Evolutionary conservation across 176 grass and related monocot species (phyloP).

Genomic region (Olyra latifolia): DNA sequence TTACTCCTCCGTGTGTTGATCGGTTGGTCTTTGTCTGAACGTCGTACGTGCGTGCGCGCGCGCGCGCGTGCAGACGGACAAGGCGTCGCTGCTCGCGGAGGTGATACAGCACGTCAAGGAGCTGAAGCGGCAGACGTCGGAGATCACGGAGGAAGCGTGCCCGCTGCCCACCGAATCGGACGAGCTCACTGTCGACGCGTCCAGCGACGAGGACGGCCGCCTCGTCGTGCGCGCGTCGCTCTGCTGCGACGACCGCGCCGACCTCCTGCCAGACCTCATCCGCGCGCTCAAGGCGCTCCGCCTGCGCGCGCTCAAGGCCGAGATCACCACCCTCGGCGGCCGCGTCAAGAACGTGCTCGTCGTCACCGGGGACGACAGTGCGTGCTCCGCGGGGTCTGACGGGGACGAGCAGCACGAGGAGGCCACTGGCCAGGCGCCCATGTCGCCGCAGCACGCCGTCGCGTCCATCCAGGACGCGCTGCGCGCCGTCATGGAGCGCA

Average conservation of each 20-base stretch:
- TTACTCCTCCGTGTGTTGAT: constrained; percentile 24
- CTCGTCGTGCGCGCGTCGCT: constrained; percentile 74
- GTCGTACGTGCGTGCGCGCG: background rate
- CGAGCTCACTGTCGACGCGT: constrained; percentile 86
- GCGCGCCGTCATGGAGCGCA: constrained; percentile 81
- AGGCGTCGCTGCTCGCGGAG: constrained; percentile 95
- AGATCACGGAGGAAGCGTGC: constrained; percentile 78
- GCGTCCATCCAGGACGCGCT: constrained; percentile 89
- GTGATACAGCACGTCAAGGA: constrained; percentile 98
- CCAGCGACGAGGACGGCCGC: constrained; percentile 77
- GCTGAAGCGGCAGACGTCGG: constrained; percentile 90
- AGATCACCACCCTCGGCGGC: constrained; percentile 92
- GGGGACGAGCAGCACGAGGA: constrained; percentile 25
- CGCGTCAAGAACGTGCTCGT: constrained; percentile 91
- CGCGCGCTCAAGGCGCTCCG: constrained; percentile 79
- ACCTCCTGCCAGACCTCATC: constrained; percentile 94
- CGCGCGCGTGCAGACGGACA: constrained; percentile 62
- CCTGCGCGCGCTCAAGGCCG: constrained; percentile 87
- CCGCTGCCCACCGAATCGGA: constrained; percentile 83
- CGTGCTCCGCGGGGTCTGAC: background rate
- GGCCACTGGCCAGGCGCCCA: constrained; percentile 14
- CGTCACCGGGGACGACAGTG: constrained; percentile 59
- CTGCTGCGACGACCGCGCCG: constrained; percentile 96
- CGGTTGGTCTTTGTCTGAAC: background rate
- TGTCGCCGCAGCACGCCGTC: constrained; percentile 61